Conservation (phyloP, 345 rosid genomes). For the Acer saccharum region DNA sequence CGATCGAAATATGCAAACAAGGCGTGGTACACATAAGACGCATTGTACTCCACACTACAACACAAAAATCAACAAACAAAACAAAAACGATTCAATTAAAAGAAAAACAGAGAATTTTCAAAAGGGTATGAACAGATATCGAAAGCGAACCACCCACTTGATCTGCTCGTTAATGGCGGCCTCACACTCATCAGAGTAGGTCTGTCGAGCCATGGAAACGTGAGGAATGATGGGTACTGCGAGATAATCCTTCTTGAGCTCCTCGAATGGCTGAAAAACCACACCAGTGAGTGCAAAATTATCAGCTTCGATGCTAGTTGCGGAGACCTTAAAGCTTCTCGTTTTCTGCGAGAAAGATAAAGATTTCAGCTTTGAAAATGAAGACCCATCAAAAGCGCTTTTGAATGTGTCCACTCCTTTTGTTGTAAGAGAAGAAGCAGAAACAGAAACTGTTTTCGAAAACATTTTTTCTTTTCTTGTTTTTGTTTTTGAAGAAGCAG, state of each 20-base stretch:
- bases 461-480: conserved; percentile 18
- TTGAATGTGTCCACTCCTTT: conserved; percentile 25
- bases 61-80: background rate
- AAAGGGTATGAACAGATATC: background rate
- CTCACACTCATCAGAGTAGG: conserved; percentile 47
- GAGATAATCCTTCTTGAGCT: conserved; percentile 62
- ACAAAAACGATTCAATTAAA: background rate
- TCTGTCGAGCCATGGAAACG: conserved; percentile 73
- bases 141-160: conserved; percentile 52
- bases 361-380: conserved; percentile 16
- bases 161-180: conserved; percentile 82
- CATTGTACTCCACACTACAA: conserved; percentile 81
- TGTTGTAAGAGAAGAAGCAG: conserved; percentile 15
- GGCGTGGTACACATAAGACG: conserved; percentile 80
- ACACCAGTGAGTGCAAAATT: conserved; percentile 54
- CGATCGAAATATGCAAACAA: conserved; percentile 85
- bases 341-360: conserved; percentile 11
- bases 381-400: conserved; percentile 13
- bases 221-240: conserved; percentile 52
- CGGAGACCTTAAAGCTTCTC: conserved; percentile 31
- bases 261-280: conserved; percentile 74
- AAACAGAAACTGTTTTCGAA: conserved; percentile 25
- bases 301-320: conserved; percentile 24
- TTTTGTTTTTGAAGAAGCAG: background rate
- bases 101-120: background rate